phyloP scores from a whole-genome alignment of 2,329 filamentous ascomycete genomes.

The Scorias spongiosa region DNA sequence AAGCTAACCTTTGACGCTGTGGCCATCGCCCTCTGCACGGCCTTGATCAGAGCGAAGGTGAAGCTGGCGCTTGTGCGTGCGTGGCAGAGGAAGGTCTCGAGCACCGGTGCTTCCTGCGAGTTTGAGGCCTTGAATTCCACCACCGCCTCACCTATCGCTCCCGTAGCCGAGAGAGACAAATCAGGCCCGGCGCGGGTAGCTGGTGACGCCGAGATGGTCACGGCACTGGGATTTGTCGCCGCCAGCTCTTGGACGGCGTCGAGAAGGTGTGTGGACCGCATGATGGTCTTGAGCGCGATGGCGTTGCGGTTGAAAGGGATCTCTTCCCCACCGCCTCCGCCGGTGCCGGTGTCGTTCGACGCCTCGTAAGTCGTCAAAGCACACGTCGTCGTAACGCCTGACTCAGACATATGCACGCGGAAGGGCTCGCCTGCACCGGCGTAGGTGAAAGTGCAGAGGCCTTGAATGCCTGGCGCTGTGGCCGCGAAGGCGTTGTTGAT shows the following conservation, averaged over 20 bases:
- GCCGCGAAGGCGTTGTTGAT: constrained; percentile 66
- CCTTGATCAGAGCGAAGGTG: constrained; percentile 74
- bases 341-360: constrained; percentile 10
- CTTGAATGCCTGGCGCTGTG: constrained; percentile 66
- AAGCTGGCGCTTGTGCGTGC: constrained; percentile 53
- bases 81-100: constrained; percentile 58
- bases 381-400: constrained; percentile 75
- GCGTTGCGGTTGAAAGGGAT: constrained; percentile 78
- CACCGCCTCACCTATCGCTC: constrained; percentile 43
- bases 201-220: constrained; percentile 35
- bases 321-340: constrained; percentile 35
- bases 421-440: constrained; percentile 59
- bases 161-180: constrained; percentile 56
- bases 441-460: constrained; percentile 76
- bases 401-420: constrained; percentile 72
- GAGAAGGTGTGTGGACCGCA: constrained; percentile 59
- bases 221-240: constrained; percentile 44
- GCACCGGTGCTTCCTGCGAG: constrained; percentile 27
- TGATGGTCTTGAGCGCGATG: constrained; percentile 84
- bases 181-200: constrained; percentile 34
- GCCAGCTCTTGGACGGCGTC: constrained; percentile 56
- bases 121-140: constrained; percentile 39
- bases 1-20: constrained; percentile 86
- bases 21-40: constrained; percentile 82
- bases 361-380: constrained; percentile 66